Evolutionary conservation across 108 stramenopile genomes (phyloP).

Genomic region (Pseudonitzschia multistriata): DNA sequence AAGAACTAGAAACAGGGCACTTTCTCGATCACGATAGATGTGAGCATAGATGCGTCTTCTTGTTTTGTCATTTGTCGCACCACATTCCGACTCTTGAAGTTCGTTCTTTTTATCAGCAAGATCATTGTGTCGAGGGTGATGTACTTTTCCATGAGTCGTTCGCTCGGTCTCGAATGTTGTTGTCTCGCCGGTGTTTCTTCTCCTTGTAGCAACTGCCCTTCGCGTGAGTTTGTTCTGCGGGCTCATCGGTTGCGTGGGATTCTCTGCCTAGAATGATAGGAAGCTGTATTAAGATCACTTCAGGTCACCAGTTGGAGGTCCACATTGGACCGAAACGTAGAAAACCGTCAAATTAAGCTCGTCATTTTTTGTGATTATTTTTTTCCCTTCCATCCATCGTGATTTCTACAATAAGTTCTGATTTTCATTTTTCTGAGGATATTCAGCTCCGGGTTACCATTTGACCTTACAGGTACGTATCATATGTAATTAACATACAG

Average conservation of each 20-base stretch:
- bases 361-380: no score
- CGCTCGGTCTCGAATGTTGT: not conserved
- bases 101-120: not conserved
- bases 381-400: no score
- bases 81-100: not conserved
- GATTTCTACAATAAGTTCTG: no score
- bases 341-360: no score
- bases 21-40: not conserved
- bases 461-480: no score
- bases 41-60: not conserved
- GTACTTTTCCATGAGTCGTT: not conserved
- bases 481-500: no score
- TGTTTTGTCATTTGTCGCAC: not conserved
- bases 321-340: no score
- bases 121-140: not conserved
- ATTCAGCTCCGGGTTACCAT: no score
- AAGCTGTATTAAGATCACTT: no score
- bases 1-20: not conserved
- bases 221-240: not conserved
- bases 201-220: slow-evolving; percentile 4
- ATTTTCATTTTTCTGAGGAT: no score
- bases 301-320: no score
- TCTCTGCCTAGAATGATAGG: not conserved
- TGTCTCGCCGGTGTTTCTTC: not conserved
- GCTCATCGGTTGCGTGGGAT: not conserved